Evolutionary conservation across 352 stramenopile genomes (phyloP).

Genomic region (Phytophthora pini): DNA sequence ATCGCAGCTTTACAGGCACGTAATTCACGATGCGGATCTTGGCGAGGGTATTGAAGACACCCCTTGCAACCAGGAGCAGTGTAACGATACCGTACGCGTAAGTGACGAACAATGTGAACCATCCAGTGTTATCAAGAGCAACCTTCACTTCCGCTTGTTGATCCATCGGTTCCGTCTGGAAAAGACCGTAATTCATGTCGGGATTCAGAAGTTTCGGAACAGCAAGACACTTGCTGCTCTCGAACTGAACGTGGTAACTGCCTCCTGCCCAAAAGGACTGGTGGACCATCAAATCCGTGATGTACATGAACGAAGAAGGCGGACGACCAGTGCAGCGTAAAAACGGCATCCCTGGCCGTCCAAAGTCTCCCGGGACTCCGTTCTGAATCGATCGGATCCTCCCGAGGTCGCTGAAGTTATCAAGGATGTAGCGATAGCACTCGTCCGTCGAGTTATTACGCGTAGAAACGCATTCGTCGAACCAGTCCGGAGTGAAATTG

Average conservation of each 20-base stretch:
- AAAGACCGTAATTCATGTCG: constrained; percentile 57
- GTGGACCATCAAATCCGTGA: constrained; percentile 67
- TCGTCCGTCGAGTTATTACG: constrained; percentile 32
- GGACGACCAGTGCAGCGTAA: constrained; percentile 58
- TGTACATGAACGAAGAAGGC: constrained; percentile 47
- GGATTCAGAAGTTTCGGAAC: constrained; percentile 44
- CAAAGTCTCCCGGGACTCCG: constrained; percentile 49
- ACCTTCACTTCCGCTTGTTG: constrained; percentile 49
- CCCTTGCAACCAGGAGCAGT: constrained; percentile 54
- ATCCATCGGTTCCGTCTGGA: constrained; percentile 48
- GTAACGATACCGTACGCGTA: constrained; percentile 55
- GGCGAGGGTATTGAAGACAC: constrained; percentile 54
- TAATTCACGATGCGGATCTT: constrained; percentile 51
- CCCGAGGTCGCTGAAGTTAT: constrained; percentile 51
- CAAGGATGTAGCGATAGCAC: constrained; percentile 62
- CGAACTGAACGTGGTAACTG: constrained; percentile 57
- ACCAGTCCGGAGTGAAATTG: constrained; percentile 50
- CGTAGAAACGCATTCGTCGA: constrained; percentile 41
- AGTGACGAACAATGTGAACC: constrained; percentile 48
- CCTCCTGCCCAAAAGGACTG: constrained; percentile 65
- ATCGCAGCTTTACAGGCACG: constrained; percentile 48
- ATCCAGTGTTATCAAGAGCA: constrained; percentile 50
- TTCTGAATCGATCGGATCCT: constrained; percentile 45
- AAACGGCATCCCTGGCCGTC: constrained; percentile 49
- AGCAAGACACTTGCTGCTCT: constrained; percentile 59